Conservation (phyloP, 257 asterid species). For the Solanum sitiens region DNA sequence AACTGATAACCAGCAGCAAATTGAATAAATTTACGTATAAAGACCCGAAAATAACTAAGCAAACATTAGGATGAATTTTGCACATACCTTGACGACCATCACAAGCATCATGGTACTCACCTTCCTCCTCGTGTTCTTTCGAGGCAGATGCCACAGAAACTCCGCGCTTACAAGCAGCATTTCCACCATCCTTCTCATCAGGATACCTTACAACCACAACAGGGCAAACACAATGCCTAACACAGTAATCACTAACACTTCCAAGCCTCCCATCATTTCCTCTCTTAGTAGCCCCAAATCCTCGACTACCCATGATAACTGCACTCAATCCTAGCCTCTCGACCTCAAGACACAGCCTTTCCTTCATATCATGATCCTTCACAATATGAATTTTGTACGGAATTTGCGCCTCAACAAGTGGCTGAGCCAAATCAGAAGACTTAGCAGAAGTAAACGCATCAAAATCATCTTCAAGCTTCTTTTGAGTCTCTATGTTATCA, state of each 20-base stretch:
- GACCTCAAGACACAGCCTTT: slow-evolving; percentile 34
- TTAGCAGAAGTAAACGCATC: slow-evolving; percentile 20
- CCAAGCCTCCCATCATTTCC: slow-evolving; percentile 25
- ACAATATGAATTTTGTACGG: slow-evolving; percentile 28
- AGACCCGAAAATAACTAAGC: background rate
- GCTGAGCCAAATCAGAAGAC: slow-evolving; percentile 21
- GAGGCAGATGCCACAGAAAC: slow-evolving; percentile 1
- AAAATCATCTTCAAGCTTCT: slow-evolving; percentile 23
- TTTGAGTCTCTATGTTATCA: slow-evolving; percentile 14
- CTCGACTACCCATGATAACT: slow-evolving; percentile 35
- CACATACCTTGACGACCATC: slow-evolving; percentile 6
- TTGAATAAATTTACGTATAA: background rate
- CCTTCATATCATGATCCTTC: slow-evolving; percentile 40
- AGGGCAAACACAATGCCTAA: slow-evolving; percentile 34
- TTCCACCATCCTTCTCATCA: slow-evolving; percentile 17
- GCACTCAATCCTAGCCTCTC: slow-evolving; percentile 33
- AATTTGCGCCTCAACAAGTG: slow-evolving; percentile 17
- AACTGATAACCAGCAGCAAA: background rate
- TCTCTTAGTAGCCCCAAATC: slow-evolving; percentile 25
- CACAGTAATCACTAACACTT: slow-evolving; percentile 37
- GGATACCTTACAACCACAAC: slow-evolving; percentile 37
- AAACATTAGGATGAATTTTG: background rate
- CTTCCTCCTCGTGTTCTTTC: slow-evolving; percentile 19
- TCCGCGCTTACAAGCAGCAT: background rate
- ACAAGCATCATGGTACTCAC: slow-evolving; percentile 19